Evolutionary conservation across 805 yeast species (phyloP).

Genomic region (Hanseniaspora hatyaiensis): DNA sequence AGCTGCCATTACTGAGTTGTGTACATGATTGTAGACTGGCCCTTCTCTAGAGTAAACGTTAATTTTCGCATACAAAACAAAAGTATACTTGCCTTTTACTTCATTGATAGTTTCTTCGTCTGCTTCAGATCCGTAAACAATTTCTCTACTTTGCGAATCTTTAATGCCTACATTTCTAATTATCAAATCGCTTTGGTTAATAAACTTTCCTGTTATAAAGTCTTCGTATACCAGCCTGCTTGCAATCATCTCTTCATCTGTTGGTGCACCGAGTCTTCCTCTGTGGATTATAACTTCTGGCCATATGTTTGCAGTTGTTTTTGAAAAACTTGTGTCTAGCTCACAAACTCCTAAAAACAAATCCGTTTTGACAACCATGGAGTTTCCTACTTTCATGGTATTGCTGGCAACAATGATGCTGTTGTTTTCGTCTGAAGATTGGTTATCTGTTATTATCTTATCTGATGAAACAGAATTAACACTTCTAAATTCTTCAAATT

Average conservation of each 20-base stretch:
- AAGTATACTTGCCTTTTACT: slow-evolving; percentile 36
- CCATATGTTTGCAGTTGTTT: slow-evolving; percentile 37
- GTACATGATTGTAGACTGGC: slow-evolving; percentile 66
- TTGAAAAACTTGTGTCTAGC: slow-evolving; percentile 30
- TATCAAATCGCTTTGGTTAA: slow-evolving; percentile 41
- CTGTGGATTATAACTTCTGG: slow-evolving; percentile 68
- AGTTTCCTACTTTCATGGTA: slow-evolving; percentile 53
- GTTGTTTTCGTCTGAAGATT: slow-evolving; percentile 26
- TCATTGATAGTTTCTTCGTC: slow-evolving; percentile 27
- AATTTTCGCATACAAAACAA: slow-evolving; percentile 59
- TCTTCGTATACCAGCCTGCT: slow-evolving; percentile 56
- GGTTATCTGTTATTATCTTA: neutral
- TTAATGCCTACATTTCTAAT: slow-evolving; percentile 39
- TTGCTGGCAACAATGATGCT: slow-evolving; percentile 47
- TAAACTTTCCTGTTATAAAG: slow-evolving; percentile 44
- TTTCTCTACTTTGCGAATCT: slow-evolving; percentile 39
- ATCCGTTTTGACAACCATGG: slow-evolving; percentile 56
- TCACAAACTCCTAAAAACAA: slow-evolving; percentile 46
- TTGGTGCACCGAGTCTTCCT: slow-evolving; percentile 69
- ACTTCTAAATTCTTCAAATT: slow-evolving; percentile 59
- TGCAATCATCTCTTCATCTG: slow-evolving; percentile 70
- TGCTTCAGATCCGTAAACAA: slow-evolving; percentile 34
- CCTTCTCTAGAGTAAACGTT: slow-evolving; percentile 73
- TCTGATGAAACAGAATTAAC: slow-evolving; percentile 31
- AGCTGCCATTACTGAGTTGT: slow-evolving; percentile 57